Evolutionary conservation across 495 filamentous ascomycete species (phyloP).

Genomic region (Penicillium roqueforti): DNA sequence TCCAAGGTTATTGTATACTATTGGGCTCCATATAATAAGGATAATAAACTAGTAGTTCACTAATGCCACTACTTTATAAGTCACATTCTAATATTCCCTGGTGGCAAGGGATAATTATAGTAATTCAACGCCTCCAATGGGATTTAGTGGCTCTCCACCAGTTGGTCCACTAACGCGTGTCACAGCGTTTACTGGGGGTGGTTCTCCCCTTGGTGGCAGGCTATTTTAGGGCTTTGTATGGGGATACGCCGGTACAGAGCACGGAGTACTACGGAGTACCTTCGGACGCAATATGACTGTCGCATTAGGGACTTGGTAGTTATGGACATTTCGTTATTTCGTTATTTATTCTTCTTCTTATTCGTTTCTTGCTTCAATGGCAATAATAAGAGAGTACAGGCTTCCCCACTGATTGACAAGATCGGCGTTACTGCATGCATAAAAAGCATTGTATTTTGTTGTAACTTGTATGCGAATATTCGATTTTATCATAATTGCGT

Average conservation of each 20-base stretch:
- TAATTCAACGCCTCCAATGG: slow-evolving; percentile 23
- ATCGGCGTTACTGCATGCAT: slow-evolving; percentile 24
- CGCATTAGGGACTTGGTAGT: background rate
- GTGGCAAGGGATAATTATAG: slow-evolving; percentile 21
- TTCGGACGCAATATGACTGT: too few relatives aligned
- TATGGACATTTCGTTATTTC: too few relatives aligned
- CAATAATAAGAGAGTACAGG: background rate
- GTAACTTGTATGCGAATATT: slow-evolving; percentile 8
- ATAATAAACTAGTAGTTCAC: too few relatives aligned
- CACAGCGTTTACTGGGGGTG: slow-evolving; percentile 14
- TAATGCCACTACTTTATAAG: too few relatives aligned
- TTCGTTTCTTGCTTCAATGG: too few relatives aligned
- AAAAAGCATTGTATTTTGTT: slow-evolving; percentile 18
- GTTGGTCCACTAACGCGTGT: slow-evolving; percentile 32
- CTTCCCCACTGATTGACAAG: slow-evolving; percentile 10
- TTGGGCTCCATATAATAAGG: too few relatives aligned
- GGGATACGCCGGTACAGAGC: background rate
- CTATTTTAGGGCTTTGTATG: background rate
- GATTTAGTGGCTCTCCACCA: slow-evolving; percentile 10
- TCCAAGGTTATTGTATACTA: too few relatives aligned
- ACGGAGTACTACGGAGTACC: too few relatives aligned
- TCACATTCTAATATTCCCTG: background rate
- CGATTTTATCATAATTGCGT: slow-evolving; percentile 11
- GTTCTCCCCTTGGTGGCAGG: background rate
- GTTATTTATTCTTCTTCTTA: too few relatives aligned